These are phyloP conservation scores for Lipomyces starkeyi DNA, from an alignment of 805 yeast genomes.

Conservation along the genomic window DNA sequence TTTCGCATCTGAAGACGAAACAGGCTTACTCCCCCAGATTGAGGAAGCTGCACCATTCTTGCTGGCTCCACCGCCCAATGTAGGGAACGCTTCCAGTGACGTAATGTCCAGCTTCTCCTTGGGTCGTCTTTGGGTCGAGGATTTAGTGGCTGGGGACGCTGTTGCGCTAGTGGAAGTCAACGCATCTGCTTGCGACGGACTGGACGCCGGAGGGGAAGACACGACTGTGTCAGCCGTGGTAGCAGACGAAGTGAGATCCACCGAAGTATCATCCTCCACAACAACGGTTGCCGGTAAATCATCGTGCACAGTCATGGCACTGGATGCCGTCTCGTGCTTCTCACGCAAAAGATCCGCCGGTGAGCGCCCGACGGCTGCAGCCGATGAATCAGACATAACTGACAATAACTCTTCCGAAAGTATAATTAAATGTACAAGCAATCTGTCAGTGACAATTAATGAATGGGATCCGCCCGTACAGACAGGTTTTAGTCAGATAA, in stretches of 20 bases:
- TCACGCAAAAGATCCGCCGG: constrained; percentile 37
- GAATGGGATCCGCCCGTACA: background rate
- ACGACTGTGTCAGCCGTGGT: constrained; percentile 26
- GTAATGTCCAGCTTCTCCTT: constrained; percentile 39
- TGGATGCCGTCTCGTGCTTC: constrained; percentile 28
- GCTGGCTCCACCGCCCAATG: constrained; percentile 39
- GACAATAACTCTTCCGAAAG: background rate
- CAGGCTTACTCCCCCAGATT: constrained; percentile 24
- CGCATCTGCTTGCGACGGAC: constrained; percentile 16
- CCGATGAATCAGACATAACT: background rate
- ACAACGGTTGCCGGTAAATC: constrained; percentile 3
- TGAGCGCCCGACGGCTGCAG: constrained; percentile 17
- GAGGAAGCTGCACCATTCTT: constrained; percentile 22
- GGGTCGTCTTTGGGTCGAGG: constrained; percentile 12
- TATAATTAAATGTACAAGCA: background rate
- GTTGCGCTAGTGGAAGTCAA: constrained; percentile 14
- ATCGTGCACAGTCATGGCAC: constrained; percentile 7
- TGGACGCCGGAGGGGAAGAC: constrained; percentile 27
- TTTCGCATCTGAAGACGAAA: constrained; percentile 11
- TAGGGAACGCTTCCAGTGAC: constrained; percentile 44
- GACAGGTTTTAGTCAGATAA: background rate
- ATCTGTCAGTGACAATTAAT: background rate
- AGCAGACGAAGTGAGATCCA: constrained; percentile 28
- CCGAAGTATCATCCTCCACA: constrained; percentile 21
- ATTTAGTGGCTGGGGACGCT: constrained; percentile 18